Base-by-base conservation (phyloP, 2,329 filamentous ascomycete genomes). In the Pseudocercospora vitis region DNA sequence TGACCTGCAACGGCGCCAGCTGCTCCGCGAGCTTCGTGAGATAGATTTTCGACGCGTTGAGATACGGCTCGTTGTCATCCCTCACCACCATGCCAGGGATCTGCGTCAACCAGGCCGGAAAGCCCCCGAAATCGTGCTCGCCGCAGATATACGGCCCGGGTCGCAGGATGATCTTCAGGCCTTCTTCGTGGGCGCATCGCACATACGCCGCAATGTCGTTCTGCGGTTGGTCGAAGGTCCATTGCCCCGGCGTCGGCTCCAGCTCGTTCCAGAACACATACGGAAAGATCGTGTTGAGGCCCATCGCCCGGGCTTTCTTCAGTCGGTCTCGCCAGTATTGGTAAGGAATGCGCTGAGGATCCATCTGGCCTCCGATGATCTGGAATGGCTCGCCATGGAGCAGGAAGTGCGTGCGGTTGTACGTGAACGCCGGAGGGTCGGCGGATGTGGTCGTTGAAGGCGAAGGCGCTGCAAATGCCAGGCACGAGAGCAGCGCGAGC, bases 211-310 rank as follows among this genome's bases (percentile, higher is more conserved):
- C 75, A 42, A 82, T 72, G 45, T 81, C 73, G 48, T 81, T 80
- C n/a, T 50, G 33, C 11, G 70, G 68, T 3, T 64, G 69, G 3
- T 64, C 68, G 3, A 63, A 69, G 24, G 67, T 58, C 73, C 75
- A 80, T 9, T 58, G 44, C 0, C 74, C 76, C 6, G 61, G 71
- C 0, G 53, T 58, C 3, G 74, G 74, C 60, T 79, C 75, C 1
- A 80, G 63, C 3, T 76, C 58, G 59, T 80, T 75, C 78, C 78
- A 81, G 61, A 74, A 80, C 3, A 79, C 66, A 60, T 80, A 80
- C 33, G 71, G 73, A 57, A 80, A 78, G 40, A 79, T 75, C 0
- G 76, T 79, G 55, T 79, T 79, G 0, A 79, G 54, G 0, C 77
- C 76, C 75, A 79, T 78, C 1, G 75, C 72, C 7, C 71, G 65